phyloP scores from a whole-genome alignment of 192 early-diverging fungal genomes.

The Cladochytrium replicatum region DNA sequence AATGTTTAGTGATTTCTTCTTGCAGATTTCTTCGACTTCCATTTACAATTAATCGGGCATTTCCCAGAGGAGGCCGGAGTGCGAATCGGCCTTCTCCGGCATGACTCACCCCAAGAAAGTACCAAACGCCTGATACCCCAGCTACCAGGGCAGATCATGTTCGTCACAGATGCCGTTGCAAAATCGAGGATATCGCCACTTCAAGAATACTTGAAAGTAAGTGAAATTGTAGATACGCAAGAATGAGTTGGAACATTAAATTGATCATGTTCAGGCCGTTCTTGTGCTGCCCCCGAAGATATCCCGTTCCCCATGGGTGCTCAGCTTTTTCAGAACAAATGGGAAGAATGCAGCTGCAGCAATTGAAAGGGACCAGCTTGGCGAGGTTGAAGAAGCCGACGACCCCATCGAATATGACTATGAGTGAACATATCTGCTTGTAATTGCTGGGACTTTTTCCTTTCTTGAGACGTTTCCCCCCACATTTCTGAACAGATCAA shows the following conservation, averaged over 20 bases:
- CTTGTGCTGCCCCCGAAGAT: slow-evolving; percentile 37
- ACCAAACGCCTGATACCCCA: slow-evolving; percentile 36
- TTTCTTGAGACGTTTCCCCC: too few species aligned
- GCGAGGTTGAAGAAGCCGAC: slow-evolving; percentile 2
- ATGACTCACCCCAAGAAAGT: background rate
- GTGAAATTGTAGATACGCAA: background rate
- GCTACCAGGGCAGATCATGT: slow-evolving; percentile 48
- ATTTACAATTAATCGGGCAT: slow-evolving; percentile 42
- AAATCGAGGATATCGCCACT: slow-evolving; percentile 23
- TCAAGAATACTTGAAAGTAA: slow-evolving; percentile 40
- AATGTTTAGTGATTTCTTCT: slow-evolving; percentile 11
- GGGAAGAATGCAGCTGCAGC: slow-evolving; percentile 26
- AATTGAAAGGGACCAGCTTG: background rate
- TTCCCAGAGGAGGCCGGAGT: slow-evolving; percentile 49
- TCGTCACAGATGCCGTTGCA: slow-evolving; percentile 44
- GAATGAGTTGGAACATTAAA: slow-evolving; percentile 3
- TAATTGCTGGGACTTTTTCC: too few species aligned
- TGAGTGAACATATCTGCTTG: too few species aligned
- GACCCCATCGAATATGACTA: too few species aligned
- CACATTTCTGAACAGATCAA: too few species aligned
- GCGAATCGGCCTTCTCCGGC: background rate
- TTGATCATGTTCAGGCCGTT: slow-evolving; percentile 20
- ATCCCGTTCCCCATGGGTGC: slow-evolving; percentile 31
- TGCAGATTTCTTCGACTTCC: slow-evolving; percentile 48
- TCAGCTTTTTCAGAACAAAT: slow-evolving; percentile 37